These are phyloP conservation scores for Monosporascus sp. DNA, from an alignment of 2,329 filamentous ascomycete genomes.

Conservation along the genomic window DNA sequence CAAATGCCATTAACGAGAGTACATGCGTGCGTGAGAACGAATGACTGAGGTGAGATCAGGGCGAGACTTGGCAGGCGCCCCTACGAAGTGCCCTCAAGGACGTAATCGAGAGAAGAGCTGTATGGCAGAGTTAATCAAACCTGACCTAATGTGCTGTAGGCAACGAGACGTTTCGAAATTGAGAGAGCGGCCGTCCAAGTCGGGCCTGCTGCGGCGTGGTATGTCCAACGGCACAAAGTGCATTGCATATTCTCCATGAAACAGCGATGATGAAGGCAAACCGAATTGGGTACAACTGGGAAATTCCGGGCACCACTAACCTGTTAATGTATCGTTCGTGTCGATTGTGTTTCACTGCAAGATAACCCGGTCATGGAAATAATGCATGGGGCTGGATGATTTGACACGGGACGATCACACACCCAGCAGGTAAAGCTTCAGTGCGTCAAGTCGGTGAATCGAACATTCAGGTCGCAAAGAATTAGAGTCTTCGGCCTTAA, in stretches of 20 bases:
- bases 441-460: not conserved
- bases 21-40: not conserved
- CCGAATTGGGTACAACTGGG: not conserved
- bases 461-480: not conserved
- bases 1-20: not conserved
- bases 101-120: not conserved
- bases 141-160: not conserved
- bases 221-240: not conserved
- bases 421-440: constrained; percentile 8
- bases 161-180: not conserved
- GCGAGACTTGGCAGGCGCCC: not conserved
- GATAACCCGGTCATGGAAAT: constrained; percentile 11
- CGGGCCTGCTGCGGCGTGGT: not conserved
- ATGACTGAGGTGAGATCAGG: not conserved
- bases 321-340: constrained; percentile 9
- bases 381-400: constrained; percentile 17
- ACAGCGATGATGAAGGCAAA: not conserved
- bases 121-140: not conserved
- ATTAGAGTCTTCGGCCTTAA: not conserved
- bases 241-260: not conserved
- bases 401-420: constrained; percentile 20
- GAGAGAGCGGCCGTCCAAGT: not conserved
- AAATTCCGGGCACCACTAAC: constrained; percentile 13
- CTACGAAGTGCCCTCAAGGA: not conserved
- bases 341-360: constrained; percentile 24